Conservation (phyloP, 2,329 filamentous ascomycete genomes). For the Aspergillus novoparasiticus region DNA sequence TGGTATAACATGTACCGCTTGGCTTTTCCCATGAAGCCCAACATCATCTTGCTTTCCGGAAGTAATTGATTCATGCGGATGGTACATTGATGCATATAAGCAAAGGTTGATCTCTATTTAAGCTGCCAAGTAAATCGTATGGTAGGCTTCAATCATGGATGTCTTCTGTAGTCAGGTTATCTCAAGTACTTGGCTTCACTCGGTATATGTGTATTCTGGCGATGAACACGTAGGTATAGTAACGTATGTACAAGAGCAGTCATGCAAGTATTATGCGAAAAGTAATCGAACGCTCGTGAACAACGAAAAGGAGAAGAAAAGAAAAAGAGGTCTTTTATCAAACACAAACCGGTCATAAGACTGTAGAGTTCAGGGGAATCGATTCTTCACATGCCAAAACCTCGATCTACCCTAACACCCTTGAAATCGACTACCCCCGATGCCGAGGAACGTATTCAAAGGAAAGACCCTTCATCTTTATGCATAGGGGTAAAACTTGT, state of each 20-base stretch:
- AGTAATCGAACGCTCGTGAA: slow-evolving; percentile 6
- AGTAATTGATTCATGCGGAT: neutral
- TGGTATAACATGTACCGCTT: neutral
- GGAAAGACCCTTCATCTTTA: neutral
- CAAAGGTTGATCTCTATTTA: neutral
- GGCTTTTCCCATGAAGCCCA: neutral
- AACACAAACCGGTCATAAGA: slow-evolving; percentile 3
- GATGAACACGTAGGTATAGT: neutral
- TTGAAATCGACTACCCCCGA: slow-evolving; percentile 6
- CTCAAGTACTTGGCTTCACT: neutral
- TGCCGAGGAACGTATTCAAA: slow-evolving; percentile 7
- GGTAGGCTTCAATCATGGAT: neutral
- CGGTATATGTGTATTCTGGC: slow-evolving; percentile 2
- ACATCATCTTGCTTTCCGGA: neutral
- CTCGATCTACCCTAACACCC: slow-evolving; percentile 4
- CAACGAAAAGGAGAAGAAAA: neutral
- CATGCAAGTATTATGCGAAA: slow-evolving; percentile 5
- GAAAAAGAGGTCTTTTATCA: neutral
- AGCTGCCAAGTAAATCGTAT: neutral
- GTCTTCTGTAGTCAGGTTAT: neutral
- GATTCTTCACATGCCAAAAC: slow-evolving; percentile 9
- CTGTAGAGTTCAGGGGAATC: neutral
- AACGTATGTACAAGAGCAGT: slow-evolving; percentile 8
- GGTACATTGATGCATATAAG: neutral
- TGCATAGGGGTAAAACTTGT: neutral